Base-by-base conservation (phyloP, 2,329 filamentous ascomycete genomes). In the Metarhizium album region DNA sequence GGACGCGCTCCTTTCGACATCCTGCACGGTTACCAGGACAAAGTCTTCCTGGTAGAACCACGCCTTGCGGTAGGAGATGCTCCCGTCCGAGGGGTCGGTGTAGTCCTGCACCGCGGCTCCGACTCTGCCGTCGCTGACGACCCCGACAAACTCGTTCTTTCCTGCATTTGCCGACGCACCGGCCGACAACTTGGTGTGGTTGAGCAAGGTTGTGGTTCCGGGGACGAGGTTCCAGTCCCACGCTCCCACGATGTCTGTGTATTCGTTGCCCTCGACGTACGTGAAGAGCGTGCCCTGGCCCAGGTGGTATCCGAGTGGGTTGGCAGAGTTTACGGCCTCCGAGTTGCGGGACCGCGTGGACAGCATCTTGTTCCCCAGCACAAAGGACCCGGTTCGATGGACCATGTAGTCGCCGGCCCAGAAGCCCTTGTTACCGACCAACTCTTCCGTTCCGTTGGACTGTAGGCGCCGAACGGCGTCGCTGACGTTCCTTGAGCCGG, bases 381-480 rank as follows among this genome's bases (percentile, higher is more conserved):
- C 45, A 22, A 56, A 60, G 11, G 46, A 38, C 2, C 50, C 24
- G 1, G 52, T 47, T 20, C 58, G 56, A 38, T 59, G 56, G 6
- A 59, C 57, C 58, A 59, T 59, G 54, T 57, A 59, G 31, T 60
- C 58, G 31, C 55, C 55, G 6, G 57, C 56, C 58, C 58, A 59
- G 43, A 58, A 59, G 18, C 49, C 56, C 46, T 55, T 59, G 52
- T 59, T 59, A 9, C 58, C 58, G 2, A 52, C 52, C 5, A 60
- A 53, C 35, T 55, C 55, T 18, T 57, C 53, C 1, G 57, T 58
- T 14, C 58, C 58, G 22, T 59, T 59, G 23, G 58, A 60, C 3
- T 48, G n/a, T 2, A 58, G 49, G 1, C 58, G 50, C 5, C 51
- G 42, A 9, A 59, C 54, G 0, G 52, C 53, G 8, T 54, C 54